phyloP scores from a whole-genome alignment of 2,329 filamentous ascomycete species.

The Conoideocrella luteorostrata region DNA sequence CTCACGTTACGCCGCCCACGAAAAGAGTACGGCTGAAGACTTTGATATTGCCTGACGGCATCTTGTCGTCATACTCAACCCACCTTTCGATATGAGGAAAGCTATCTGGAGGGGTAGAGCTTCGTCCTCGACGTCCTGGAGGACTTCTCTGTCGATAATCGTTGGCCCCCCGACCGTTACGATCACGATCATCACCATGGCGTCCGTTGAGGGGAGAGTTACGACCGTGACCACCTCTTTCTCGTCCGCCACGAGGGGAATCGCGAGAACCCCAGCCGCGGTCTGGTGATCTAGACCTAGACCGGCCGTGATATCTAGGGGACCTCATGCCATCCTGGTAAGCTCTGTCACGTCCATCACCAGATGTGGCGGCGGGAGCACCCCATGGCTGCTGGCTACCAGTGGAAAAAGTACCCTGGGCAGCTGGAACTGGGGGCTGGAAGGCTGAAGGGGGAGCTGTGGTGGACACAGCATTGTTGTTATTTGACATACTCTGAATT shows the following conservation, averaged over 20 bases:
- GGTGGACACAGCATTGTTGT: conserved; percentile 25
- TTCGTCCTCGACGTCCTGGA: conserved; percentile 58
- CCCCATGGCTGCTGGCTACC: conserved; percentile 27
- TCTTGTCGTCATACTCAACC: conserved; percentile 68
- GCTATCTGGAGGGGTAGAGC: conserved; percentile 47
- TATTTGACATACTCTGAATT: conserved; percentile 46
- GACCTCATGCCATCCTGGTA: conserved; percentile 57
- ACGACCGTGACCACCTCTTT: conserved; percentile 69
- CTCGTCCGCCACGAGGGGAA: conserved; percentile 55
- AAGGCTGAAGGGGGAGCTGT: conserved; percentile 26
- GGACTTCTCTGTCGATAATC: conserved; percentile 90
- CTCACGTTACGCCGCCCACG: conserved; percentile 88
- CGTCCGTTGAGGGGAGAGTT: conserved; percentile 43
- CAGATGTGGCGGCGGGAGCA: conserved; percentile 21
- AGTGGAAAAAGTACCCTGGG: conserved; percentile 36
- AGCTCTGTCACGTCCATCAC: conserved; percentile 49
- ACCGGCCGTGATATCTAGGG: conserved; percentile 53
- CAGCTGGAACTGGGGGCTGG: conserved; percentile 33
- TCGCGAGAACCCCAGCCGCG: conserved; percentile 63
- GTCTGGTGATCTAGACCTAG: conserved; percentile 73
- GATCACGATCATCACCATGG: conserved; percentile 50
- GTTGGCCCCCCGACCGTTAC: conserved; percentile 45
- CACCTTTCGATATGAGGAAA: conserved; percentile 50
- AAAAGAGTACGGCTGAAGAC: conserved; percentile 93
- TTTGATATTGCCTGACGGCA: conserved; percentile 77